Evolutionary conservation across 2,329 filamentous ascomycete genomes (phyloP).

Genomic region (Paraphoma chrysanthemicola): DNA sequence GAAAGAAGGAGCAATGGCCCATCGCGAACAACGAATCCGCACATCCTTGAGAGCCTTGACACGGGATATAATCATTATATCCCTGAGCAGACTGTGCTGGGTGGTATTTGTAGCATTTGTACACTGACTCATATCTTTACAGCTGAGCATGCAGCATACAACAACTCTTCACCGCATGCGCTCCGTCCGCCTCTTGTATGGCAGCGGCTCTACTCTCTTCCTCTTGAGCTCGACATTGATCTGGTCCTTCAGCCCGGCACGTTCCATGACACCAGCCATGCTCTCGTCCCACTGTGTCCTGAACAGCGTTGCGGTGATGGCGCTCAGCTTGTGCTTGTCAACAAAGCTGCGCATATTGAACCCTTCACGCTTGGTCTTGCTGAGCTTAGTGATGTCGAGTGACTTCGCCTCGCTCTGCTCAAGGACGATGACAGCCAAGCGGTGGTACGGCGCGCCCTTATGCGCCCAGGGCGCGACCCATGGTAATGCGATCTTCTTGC

Average conservation of each 20-base stretch:
- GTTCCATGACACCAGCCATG: constrained; percentile 85
- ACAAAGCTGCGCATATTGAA: constrained; percentile 80
- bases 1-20: constrained; percentile 4
- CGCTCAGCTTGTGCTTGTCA: constrained; percentile 70
- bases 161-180: constrained; percentile 50
- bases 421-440: constrained; percentile 81
- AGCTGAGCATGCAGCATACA: background rate
- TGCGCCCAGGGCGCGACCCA: constrained; percentile 89
- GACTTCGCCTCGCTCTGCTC: constrained; percentile 70
- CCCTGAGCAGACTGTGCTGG: background rate
- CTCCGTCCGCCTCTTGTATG: constrained; percentile 66
- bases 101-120: background rate
- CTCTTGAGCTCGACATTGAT: constrained; percentile 85
- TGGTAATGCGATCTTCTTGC: constrained; percentile 70
- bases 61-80: background rate
- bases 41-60: background rate
- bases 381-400: constrained; percentile 64
- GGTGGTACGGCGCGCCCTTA: constrained; percentile 91
- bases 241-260: constrained; percentile 72
- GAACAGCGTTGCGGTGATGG: constrained; percentile 88
- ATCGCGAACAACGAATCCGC: background rate
- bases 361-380: constrained; percentile 74
- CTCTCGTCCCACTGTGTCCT: constrained; percentile 87
- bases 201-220: constrained; percentile 73
- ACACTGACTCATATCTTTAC: constrained; percentile 2